phyloP scores from a whole-genome alignment of 192 early-diverging fungal species.

The Funneliformis geosporum region DNA sequence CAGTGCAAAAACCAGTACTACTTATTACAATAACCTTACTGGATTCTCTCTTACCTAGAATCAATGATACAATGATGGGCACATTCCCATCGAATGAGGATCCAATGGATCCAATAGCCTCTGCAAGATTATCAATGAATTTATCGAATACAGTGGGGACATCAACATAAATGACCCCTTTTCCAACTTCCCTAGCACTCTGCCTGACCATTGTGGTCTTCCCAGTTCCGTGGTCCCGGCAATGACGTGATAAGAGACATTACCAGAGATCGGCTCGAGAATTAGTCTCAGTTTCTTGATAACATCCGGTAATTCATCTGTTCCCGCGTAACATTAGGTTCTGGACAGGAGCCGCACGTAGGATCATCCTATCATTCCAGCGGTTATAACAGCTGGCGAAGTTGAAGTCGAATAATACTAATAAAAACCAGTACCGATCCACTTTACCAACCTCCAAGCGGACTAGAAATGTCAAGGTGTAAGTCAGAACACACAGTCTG shows the following conservation, averaged over 20 bases:
- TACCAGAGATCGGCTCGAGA: background rate
- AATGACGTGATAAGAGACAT: constrained; percentile 22
- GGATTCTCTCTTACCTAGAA: background rate
- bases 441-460: constrained; percentile 2
- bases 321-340: background rate
- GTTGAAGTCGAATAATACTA: constrained; percentile 4
- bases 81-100: constrained; percentile 3
- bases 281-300: constrained; percentile 23
- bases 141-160: constrained; percentile 21
- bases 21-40: constrained; percentile 31
- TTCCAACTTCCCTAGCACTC: constrained; percentile 23
- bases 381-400: background rate
- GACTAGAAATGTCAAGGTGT: constrained; percentile 6
- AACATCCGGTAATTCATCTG: constrained; percentile 1
- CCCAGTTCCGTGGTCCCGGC: constrained; percentile 23
- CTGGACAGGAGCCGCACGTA: constrained; percentile 18
- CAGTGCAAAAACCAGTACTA: constrained; percentile 23
- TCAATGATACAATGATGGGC: constrained; percentile 5
- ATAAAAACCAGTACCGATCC: background rate
- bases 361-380: constrained; percentile 17
- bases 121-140: constrained; percentile 27
- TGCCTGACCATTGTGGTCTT: constrained; percentile 24
- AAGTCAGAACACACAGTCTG: constrained; percentile 21
- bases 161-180: constrained; percentile 32
- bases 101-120: constrained; percentile 8